phyloP scores from a whole-genome alignment of 106 monocot species.

The Dioscorea zingiberensis region DNA sequence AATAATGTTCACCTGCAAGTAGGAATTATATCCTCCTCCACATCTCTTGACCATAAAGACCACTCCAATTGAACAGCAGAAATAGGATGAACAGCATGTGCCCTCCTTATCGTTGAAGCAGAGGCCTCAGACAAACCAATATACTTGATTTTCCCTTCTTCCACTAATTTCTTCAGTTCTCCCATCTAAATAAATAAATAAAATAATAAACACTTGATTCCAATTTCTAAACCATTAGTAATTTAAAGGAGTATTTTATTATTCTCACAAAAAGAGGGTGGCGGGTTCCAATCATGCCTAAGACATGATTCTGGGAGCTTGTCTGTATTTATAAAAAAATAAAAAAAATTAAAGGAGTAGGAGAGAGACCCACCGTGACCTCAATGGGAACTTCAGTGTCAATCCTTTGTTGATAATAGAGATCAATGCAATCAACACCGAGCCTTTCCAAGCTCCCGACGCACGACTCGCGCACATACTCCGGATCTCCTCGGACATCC shows the following conservation, averaged over 20 bases:
- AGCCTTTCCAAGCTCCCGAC: constrained; percentile 45
- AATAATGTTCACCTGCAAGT: constrained; percentile 54
- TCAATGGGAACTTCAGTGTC: constrained; percentile 52
- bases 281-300: no score
- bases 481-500: constrained; percentile 38
- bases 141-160: constrained; percentile 58
- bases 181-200: constrained; percentile 23
- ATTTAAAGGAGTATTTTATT: no score
- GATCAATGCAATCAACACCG: constrained; percentile 43
- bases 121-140: constrained; percentile 50
- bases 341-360: not conserved
- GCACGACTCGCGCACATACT: constrained; percentile 45
- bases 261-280: no score
- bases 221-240: no score
- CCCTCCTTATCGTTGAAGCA: constrained; percentile 45
- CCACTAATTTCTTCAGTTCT: constrained; percentile 54
- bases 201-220: no score
- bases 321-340: no score
- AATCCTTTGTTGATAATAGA: constrained; percentile 57
- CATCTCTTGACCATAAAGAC: constrained; percentile 76
- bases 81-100: constrained; percentile 50
- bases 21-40: constrained; percentile 60
- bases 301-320: no score
- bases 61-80: constrained; percentile 56
- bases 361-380: constrained; percentile 32